Evolutionary conservation across 2,329 filamentous ascomycete genomes (phyloP), one percentile per base, ranked within the genome.

Genomic region (Aspergillus tamarii): DNA sequence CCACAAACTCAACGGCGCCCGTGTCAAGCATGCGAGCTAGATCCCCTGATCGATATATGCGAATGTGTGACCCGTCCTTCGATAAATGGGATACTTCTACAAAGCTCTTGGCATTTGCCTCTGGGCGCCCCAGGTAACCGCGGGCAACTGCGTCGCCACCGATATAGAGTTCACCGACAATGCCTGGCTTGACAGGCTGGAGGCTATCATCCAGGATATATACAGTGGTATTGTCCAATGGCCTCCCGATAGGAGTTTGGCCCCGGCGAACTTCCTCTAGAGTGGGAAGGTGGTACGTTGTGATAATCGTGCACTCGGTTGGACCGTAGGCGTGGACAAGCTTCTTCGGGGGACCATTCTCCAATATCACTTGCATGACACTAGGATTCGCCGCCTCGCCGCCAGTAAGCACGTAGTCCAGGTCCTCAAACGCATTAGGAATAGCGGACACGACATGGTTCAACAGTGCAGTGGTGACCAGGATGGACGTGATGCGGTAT

Each of bases 291-390:
- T 39, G 30, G 28, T 23, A 16, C 8, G 34, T 39, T 9, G 28
- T n/a, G 19, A 34, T 23, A 9, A 32, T 52, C 12, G 26, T 36
- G 7, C 43, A 30, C 23, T 59, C 57, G 4, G 57, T 50, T 2
- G 57, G 57, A 1, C 57, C 57, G 57, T 59, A 59, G 4, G 30
- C 57, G 5, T 59, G n/a, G 7, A 50, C 11, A 11, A 59, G 45
- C 16, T 52, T 30, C 30, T 59, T 34, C 3, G 57, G 57, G 0
- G 45, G 19, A 3, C 19, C 57, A 19, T 26, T 52, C n/a, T 52
- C 45, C 7, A 52, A 28, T 7, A 59, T n/a, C 3, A 32, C 26
- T 6, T 39, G 45, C 43, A 52, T 39, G 3, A 39, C 30, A 12
- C 19, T 26, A 14, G 46, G 23, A 30, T 39, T 48, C 6, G 43